These are phyloP conservation scores for Saccharomycopsis microspora DNA, from an alignment of 805 yeast species.

Conservation along the genomic window DNA sequence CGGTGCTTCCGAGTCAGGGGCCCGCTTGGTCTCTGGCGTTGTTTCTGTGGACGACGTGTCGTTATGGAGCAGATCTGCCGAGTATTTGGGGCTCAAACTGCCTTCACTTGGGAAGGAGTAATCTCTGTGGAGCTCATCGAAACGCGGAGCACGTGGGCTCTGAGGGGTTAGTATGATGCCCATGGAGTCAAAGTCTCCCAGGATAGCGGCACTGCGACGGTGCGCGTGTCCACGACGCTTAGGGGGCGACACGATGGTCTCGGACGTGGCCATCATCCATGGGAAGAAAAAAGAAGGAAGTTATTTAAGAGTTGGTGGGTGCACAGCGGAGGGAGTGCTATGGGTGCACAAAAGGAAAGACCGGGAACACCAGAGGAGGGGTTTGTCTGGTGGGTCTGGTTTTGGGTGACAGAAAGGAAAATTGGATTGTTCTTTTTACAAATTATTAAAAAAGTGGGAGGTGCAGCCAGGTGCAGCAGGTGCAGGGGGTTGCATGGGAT, in stretches of 20 bases:
- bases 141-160: slow-evolving; percentile 5
- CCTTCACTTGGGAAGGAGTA: slow-evolving; percentile 12
- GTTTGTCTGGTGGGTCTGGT: too few species aligned
- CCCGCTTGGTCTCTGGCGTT: slow-evolving; percentile 19
- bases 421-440: too few species aligned
- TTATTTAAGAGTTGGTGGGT: too few species aligned
- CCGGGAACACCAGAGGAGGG: too few species aligned
- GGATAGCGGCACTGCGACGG: slow-evolving; percentile 77
- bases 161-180: slow-evolving; percentile 17
- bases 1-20: neutral
- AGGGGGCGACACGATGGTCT: neutral
- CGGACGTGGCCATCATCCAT: too few species aligned
- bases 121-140: slow-evolving; percentile 3
- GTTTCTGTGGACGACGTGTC: slow-evolving; percentile 17
- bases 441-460: too few species aligned
- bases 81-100: slow-evolving; percentile 12
- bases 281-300: too few species aligned
- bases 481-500: too few species aligned
- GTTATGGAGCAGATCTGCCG: slow-evolving; percentile 19
- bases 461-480: too few species aligned
- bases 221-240: slow-evolving; percentile 57
- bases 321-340: too few species aligned
- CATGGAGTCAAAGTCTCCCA: slow-evolving; percentile 66
- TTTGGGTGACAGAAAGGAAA: too few species aligned
- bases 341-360: too few species aligned